These are phyloP conservation scores for Spongispora temasekensis DNA, from an alignment of 1,284 basidiomycete genomes.

Conservation along the genomic window DNA sequence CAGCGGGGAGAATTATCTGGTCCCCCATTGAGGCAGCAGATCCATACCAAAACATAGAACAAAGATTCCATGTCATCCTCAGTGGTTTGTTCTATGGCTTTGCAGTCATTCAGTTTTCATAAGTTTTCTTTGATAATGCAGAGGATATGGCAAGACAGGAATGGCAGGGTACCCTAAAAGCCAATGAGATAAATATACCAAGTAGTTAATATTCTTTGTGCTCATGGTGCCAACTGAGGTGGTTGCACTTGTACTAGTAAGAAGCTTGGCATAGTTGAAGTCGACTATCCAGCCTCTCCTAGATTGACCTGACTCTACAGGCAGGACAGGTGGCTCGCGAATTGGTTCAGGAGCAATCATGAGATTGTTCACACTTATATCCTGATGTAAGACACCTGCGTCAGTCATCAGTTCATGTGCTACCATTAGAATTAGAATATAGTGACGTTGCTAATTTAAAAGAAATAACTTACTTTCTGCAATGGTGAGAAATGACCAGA, in stretches of 20 bases:
- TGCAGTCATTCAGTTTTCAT: neutral
- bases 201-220: neutral
- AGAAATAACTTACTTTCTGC: neutral
- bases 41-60: neutral
- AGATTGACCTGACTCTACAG: no score
- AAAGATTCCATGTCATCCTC: neutral
- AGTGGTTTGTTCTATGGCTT: neutral
- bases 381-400: no score
- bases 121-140: neutral
- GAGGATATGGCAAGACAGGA: neutral
- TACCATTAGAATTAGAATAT: neutral
- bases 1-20: neutral
- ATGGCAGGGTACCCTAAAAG: neutral
- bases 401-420: no score
- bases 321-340: no score
- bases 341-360: no score
- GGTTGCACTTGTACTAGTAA: no score
- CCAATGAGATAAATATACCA: neutral
- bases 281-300: no score
- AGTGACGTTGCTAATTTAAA: neutral
- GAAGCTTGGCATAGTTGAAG: no score
- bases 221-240: no score
- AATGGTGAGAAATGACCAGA: neutral
- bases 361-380: no score
- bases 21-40: neutral